phyloP scores from a whole-genome alignment of 768 basidiomycete genomes.

The Leccinum uliginosum region DNA sequence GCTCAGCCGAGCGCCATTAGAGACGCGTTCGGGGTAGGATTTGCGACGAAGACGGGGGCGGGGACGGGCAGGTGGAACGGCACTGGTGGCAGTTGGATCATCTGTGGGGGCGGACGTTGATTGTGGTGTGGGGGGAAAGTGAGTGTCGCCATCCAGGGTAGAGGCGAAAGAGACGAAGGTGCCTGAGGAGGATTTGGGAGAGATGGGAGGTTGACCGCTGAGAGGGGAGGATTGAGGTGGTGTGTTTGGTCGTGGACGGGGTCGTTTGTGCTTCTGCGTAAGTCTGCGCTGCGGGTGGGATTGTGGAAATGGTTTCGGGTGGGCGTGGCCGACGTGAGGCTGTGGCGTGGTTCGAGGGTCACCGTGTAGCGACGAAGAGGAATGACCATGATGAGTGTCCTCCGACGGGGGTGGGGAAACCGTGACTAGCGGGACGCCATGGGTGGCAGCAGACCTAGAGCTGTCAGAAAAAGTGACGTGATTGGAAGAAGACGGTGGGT shows the following conservation, averaged over 20 bases:
- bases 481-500: not conserved
- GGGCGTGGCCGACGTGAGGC: not conserved
- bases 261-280: constrained; percentile 6
- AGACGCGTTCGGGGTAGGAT: constrained; percentile 25
- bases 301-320: constrained; percentile 3
- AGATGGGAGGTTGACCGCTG: constrained; percentile 12
- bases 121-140: not conserved
- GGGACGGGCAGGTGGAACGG: constrained; percentile 7
- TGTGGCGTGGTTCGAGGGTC: constrained; percentile 4
- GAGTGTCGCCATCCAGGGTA: constrained; percentile 15
- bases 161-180: constrained; percentile 24
- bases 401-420: constrained; percentile 15
- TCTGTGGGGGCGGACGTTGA: not conserved
- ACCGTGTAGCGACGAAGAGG: not conserved
- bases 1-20: constrained; percentile 20
- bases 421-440: constrained; percentile 8
- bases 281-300: not conserved
- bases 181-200: constrained; percentile 25
- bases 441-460: not conserved
- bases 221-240: constrained; percentile 16
- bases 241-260: constrained; percentile 18
- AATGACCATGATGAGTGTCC: not conserved
- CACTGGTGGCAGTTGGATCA: not conserved
- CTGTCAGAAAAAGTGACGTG: constrained; percentile 15
- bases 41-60: constrained; percentile 15